Evolutionary conservation across 2,329 filamentous ascomycete genomes (phyloP).

Genomic region (Cercospora nicotianae): DNA sequence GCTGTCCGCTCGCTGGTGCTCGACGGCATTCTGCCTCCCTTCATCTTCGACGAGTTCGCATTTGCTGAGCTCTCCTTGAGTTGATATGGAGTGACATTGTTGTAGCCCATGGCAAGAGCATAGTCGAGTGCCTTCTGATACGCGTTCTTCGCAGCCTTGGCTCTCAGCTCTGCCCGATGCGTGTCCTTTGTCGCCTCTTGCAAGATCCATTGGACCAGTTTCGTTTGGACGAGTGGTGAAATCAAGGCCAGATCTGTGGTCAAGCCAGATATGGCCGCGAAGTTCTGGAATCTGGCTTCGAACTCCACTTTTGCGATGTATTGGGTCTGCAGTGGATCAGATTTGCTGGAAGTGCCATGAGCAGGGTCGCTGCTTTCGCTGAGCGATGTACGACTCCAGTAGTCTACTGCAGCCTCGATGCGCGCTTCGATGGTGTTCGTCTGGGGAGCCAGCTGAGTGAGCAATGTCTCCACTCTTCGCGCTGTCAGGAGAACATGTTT

Average conservation of each 20-base stretch:
- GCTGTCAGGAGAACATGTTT: not conserved
- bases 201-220: slow-evolving; percentile 15
- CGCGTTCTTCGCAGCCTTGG: slow-evolving; percentile 14
- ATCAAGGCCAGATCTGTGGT: not conserved
- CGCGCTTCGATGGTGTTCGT: slow-evolving; percentile 1
- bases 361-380: slow-evolving; percentile 6
- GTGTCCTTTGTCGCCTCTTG: slow-evolving; percentile 12
- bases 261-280: slow-evolving; percentile 6
- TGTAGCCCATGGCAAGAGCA: slow-evolving; percentile 16
- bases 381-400: slow-evolving; percentile 19
- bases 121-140: slow-evolving; percentile 17
- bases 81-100: slow-evolving; percentile 1
- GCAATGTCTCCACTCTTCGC: slow-evolving; percentile 9
- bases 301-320: slow-evolving; percentile 13
- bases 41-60: slow-evolving; percentile 4
- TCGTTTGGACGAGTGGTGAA: slow-evolving; percentile 1
- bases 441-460: slow-evolving; percentile 10
- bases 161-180: slow-evolving; percentile 11
- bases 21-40: not conserved
- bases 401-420: slow-evolving; percentile 7
- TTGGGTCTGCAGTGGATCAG: not conserved
- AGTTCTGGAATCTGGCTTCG: slow-evolving; percentile 11
- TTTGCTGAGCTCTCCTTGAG: slow-evolving; percentile 6
- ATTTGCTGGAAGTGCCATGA: not conserved
- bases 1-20: not conserved